A percentile compares a stretch with the other conserved stretches of the same genome.
These are phyloP conservation scores for Fusarium algeriense DNA, from an alignment of 2,329 filamentous ascomycete species.

Conservation along the genomic window DNA sequence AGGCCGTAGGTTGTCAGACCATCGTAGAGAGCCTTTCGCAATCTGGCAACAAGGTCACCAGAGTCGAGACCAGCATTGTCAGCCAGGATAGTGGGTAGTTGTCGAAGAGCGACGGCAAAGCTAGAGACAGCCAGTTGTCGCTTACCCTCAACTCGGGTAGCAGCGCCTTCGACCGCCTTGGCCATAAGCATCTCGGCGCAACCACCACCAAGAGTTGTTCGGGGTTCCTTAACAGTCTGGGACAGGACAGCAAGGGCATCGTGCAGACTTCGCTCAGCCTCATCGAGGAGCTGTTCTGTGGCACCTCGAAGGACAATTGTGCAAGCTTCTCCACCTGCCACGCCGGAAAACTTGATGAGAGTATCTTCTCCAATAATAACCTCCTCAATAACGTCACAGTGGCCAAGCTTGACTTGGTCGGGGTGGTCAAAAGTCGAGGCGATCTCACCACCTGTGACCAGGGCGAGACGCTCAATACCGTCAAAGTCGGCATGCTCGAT, in stretches of 20 bases:
- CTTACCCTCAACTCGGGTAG: slow-evolving; percentile 95
- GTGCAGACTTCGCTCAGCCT: slow-evolving; percentile 95
- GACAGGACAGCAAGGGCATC: slow-evolving; percentile 96
- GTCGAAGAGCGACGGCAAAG: slow-evolving; percentile 89
- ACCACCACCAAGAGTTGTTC: slow-evolving; percentile 93
- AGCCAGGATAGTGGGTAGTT: slow-evolving; percentile 94
- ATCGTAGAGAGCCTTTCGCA: slow-evolving; percentile 94
- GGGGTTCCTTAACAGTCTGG: slow-evolving; percentile 94
- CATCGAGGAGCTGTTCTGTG: slow-evolving; percentile 95
- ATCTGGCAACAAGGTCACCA: slow-evolving; percentile 89
- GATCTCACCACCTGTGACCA: slow-evolving; percentile 98
- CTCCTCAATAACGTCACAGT: slow-evolving; percentile 96
- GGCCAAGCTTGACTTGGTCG: slow-evolving; percentile 94
- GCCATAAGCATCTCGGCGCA: slow-evolving; percentile 99
- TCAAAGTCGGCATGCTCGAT: slow-evolving; percentile 99
- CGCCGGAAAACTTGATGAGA: slow-evolving; percentile 96
- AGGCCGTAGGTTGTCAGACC: slow-evolving; percentile 93
- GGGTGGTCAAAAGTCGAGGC: slow-evolving; percentile 98
- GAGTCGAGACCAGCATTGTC: slow-evolving; percentile 98
- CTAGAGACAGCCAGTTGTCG: slow-evolving; percentile 92
- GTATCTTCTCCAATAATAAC: slow-evolving; percentile 99
- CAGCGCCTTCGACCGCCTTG: slow-evolving; percentile 93
- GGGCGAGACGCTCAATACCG: slow-evolving; percentile 91
- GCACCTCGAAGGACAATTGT: slow-evolving; percentile 96
- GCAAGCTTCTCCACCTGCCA: slow-evolving; percentile 92